Conservation (phyloP, 768 basidiomycete species). For the Tricholoma sp. region DNA sequence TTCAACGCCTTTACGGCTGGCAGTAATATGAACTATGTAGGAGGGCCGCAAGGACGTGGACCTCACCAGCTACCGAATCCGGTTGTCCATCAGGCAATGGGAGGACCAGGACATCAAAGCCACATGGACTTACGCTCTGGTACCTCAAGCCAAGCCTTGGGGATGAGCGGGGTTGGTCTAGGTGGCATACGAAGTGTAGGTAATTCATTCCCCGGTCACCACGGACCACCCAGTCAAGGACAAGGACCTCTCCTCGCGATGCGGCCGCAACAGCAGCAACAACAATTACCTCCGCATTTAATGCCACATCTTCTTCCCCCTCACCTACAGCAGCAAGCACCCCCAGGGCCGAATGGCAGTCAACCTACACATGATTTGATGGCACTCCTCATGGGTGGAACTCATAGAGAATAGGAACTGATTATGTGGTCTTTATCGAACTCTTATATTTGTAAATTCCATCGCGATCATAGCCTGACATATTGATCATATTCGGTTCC, state of each 20-base stretch:
- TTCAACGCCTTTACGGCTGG: slow-evolving; percentile 51
- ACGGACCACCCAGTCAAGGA: slow-evolving; percentile 36
- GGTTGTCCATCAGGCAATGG: slow-evolving; percentile 44
- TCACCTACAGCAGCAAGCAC: slow-evolving; percentile 60
- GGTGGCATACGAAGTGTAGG: slow-evolving; percentile 43
- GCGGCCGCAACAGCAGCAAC: slow-evolving; percentile 51
- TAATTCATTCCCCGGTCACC: slow-evolving; percentile 45
- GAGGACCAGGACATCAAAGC: slow-evolving; percentile 45
- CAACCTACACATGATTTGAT: slow-evolving; percentile 73
- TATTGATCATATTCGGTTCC: neutral
- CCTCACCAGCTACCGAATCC: slow-evolving; percentile 49
- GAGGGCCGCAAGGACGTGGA: slow-evolving; percentile 46
- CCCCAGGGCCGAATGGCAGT: slow-evolving; percentile 36
- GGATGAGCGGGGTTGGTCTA: slow-evolving; percentile 32
- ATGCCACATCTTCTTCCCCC: slow-evolving; percentile 43
- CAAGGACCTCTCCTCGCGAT: slow-evolving; percentile 39
- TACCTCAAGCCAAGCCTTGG: slow-evolving; percentile 48
- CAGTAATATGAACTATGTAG: slow-evolving; percentile 40
- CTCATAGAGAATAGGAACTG: slow-evolving; percentile 54
- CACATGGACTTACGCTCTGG: slow-evolving; percentile 51
- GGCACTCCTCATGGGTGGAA: slow-evolving; percentile 76
- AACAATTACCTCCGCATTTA: slow-evolving; percentile 55
- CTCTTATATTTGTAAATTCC: slow-evolving; percentile 6
- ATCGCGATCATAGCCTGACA: neutral
- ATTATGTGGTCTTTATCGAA: neutral